These are phyloP conservation scores for Umbilicaria muhlenbergii DNA, from an alignment of 495 filamentous ascomycete genomes.

Conservation along the genomic window DNA sequence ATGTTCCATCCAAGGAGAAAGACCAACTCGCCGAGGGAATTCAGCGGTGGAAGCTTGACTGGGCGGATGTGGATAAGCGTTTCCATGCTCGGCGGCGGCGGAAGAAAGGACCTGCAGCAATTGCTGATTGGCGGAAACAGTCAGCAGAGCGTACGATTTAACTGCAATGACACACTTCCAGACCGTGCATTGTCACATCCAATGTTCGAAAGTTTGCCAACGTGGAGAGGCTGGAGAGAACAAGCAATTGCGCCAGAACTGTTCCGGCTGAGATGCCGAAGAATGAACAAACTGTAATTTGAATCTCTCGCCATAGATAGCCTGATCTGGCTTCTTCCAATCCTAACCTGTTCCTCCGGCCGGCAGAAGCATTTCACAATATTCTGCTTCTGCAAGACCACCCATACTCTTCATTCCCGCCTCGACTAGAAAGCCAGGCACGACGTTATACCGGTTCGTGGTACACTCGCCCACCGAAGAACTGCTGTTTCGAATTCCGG, in stretches of 20 bases:
- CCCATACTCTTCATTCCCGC: background rate
- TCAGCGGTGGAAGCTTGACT: background rate
- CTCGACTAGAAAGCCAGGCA: background rate
- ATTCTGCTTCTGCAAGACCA: constrained; percentile 39
- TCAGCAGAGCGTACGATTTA: background rate
- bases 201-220: too few relatives aligned
- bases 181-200: too few relatives aligned
- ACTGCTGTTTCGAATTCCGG: constrained; percentile 20
- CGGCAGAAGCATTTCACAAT: constrained; percentile 54
- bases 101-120: background rate
- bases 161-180: too few relatives aligned
- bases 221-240: too few relatives aligned
- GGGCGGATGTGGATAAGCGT: background rate
- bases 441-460: background rate
- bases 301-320: too few relatives aligned
- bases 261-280: too few relatives aligned
- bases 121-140: background rate
- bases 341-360: background rate
- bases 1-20: background rate
- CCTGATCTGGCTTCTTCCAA: too few relatives aligned
- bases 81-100: background rate
- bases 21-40: constrained; percentile 4
- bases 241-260: too few relatives aligned
- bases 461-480: constrained; percentile 1
- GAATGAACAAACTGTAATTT: too few relatives aligned